phyloP scores from a whole-genome alignment of 352 stramenopile species.

The Phytophthora rubi region DNA sequence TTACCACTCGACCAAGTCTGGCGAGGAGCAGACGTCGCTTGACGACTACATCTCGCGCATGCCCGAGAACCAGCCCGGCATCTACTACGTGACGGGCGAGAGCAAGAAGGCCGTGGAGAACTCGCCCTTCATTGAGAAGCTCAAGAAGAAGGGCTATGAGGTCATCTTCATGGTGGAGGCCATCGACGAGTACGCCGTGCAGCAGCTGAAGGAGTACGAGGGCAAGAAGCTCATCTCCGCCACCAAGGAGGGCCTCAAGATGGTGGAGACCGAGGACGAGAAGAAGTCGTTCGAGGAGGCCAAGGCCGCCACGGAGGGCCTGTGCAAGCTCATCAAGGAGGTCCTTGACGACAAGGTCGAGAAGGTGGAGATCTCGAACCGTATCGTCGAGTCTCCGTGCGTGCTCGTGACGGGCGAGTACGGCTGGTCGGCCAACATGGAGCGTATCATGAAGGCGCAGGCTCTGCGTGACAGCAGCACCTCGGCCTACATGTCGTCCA shows the following conservation, averaged over 20 bases:
- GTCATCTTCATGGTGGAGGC: constrained; percentile 99
- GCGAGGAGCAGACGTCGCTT: constrained; percentile 96
- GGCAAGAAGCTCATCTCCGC: constrained; percentile 99
- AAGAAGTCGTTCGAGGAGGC: constrained; percentile 99
- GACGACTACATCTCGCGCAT: constrained; percentile 98
- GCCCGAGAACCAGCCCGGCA: constrained; percentile 97
- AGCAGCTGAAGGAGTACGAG: constrained; percentile 99
- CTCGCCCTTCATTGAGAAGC: constrained; percentile 99
- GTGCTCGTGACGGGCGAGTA: constrained; percentile 99
- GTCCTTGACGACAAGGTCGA: constrained; percentile 99
- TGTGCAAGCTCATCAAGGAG: constrained; percentile 99
- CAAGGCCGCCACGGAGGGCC: constrained; percentile 96
- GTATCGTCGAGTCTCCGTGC: constrained; percentile 98
- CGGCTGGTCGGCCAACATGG: constrained; percentile 99
- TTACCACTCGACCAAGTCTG: constrained; percentile 99
- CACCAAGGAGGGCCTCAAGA: constrained; percentile 98
- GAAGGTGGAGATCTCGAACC: constrained; percentile 99
- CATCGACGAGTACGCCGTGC: constrained; percentile 99
- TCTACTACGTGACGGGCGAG: constrained; percentile 99
- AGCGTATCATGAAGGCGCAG: constrained; percentile 99
- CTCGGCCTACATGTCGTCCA: constrained; percentile 98
- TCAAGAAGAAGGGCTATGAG: constrained; percentile 99
- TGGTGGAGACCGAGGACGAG: constrained; percentile 96
- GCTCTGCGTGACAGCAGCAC: constrained; percentile 97
- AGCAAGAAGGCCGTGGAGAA: constrained; percentile 99